Evolutionary conservation across 2,329 filamentous ascomycete genomes (phyloP).

Genomic region (Alternaria brassicae): DNA sequence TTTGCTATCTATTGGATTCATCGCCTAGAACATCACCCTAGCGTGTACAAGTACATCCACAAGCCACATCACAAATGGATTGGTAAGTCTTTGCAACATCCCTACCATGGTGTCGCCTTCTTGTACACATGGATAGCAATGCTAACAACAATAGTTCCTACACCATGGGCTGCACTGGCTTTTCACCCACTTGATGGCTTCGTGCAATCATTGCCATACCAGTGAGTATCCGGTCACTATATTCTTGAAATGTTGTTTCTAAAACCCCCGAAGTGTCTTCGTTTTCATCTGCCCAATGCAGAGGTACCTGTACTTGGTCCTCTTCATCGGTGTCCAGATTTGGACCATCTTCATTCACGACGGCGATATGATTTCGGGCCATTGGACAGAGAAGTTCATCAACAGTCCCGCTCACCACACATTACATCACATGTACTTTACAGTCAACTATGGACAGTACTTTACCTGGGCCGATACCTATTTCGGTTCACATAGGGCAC

Average conservation of each 20-base stretch:
- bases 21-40: conserved; percentile 15
- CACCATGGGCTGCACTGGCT: conserved; percentile 14
- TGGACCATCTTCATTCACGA: conserved; percentile 17
- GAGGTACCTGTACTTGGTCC: conserved; percentile 14
- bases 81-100: neutral
- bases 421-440: conserved; percentile 15
- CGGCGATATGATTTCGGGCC: conserved; percentile 11
- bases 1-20: conserved; percentile 15
- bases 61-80: conserved; percentile 18
- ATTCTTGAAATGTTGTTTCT: neutral
- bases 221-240: neutral
- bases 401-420: conserved; percentile 15
- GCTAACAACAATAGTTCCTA: conserved; percentile 9
- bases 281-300: conserved; percentile 14
- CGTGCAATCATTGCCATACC: conserved; percentile 12
- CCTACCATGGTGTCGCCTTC: neutral
- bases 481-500: conserved; percentile 11
- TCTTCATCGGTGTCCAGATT: conserved; percentile 11
- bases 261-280: conserved; percentile 2
- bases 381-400: conserved; percentile 14
- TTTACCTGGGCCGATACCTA: conserved; percentile 13
- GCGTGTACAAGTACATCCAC: conserved; percentile 15
- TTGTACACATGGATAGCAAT: neutral
- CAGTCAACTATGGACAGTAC: conserved; percentile 15
- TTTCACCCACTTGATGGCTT: conserved; percentile 13